Percentiles rank a stretch among this genome's conserved stretches.
Evolutionary conservation across 2,329 filamentous ascomycete genomes (phyloP).

Genomic region (Aschersonia sp.): DNA sequence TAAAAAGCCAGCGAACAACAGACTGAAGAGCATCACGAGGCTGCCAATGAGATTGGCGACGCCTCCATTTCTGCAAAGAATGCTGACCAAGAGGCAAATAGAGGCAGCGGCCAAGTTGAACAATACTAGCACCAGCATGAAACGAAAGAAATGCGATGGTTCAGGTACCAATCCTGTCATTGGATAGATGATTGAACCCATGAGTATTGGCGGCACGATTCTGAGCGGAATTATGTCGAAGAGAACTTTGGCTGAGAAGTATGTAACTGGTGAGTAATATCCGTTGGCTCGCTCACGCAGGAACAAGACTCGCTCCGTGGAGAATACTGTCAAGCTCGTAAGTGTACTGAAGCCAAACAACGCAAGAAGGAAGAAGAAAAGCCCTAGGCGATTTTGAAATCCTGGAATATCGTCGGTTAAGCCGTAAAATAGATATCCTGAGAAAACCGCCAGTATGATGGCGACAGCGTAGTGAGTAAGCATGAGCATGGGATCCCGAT

Average conservation of each 20-base stretch:
- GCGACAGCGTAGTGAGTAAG: conserved; percentile 96
- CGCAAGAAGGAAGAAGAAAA: conserved; percentile 95
- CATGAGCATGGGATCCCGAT: conserved; percentile 97
- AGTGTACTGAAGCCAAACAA: conserved; percentile 95
- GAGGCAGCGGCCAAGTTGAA: conserved; percentile 92
- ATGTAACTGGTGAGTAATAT: conserved; percentile 87
- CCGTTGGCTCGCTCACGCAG: conserved; percentile 90
- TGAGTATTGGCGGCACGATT: conserved; percentile 84
- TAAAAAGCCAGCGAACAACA: conserved; percentile 86
- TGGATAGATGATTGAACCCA: conserved; percentile 91
- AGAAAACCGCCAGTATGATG: conserved; percentile 84
- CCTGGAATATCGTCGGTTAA: conserved; percentile 91
- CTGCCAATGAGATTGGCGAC: conserved; percentile 91
- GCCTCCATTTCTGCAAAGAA: conserved; percentile 79
- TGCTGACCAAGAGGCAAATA: conserved; percentile 92
- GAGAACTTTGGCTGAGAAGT: conserved; percentile 92
- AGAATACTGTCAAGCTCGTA: conserved; percentile 87
- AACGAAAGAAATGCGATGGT: conserved; percentile 73
- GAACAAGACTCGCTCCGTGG: conserved; percentile 78
- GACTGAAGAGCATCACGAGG: conserved; percentile 91
- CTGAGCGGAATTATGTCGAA: conserved; percentile 95
- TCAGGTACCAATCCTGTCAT: conserved; percentile 90
- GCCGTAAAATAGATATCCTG: conserved; percentile 91
- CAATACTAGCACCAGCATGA: conserved; percentile 79
- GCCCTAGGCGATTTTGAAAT: conserved; percentile 91